These are phyloP conservation scores for Danielozyma ontarioensis DNA, from an alignment of 805 yeast genomes.

Conservation along the genomic window DNA sequence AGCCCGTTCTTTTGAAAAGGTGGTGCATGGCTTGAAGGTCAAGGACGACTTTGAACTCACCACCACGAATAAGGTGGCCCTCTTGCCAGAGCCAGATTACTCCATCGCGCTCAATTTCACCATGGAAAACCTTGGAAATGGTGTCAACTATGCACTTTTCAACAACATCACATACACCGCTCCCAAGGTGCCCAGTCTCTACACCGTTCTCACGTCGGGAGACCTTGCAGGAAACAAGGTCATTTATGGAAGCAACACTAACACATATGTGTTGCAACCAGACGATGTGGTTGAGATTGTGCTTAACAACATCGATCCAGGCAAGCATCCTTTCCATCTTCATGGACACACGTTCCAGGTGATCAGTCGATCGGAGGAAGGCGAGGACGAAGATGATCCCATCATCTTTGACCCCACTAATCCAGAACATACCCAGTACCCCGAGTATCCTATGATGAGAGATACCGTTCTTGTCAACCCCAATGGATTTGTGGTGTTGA, in stretches of 20 bases:
- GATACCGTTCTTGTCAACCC: conserved; percentile 69
- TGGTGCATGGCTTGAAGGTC: conserved; percentile 18
- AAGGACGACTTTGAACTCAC: conserved; percentile 74
- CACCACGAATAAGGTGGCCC: conserved; percentile 51
- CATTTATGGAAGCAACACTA: conserved; percentile 74
- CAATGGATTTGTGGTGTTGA: conserved; percentile 60
- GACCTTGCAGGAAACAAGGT: conserved; percentile 45
- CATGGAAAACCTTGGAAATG: conserved; percentile 70
- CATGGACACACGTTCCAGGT: conserved; percentile 73
- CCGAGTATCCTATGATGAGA: conserved; percentile 58
- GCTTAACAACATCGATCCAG: conserved; percentile 73
- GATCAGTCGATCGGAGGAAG: conserved; percentile 46
- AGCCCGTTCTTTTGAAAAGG: conserved; percentile 33
- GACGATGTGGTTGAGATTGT: conserved; percentile 71
- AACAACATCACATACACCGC: conserved; percentile 58
- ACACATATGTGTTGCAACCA: conserved; percentile 52
- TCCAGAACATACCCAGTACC: conserved; percentile 37
- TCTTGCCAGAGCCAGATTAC: conserved; percentile 58
- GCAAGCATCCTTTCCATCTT: conserved; percentile 75
- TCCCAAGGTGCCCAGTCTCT: conserved; percentile 69
- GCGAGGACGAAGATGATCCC: conserved; percentile 53
- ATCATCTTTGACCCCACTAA: conserved; percentile 41
- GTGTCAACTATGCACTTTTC: conserved; percentile 73
- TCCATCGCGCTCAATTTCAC: conserved; percentile 53
- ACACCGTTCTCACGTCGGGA: conserved; percentile 61